These are phyloP conservation scores for Russula abietina DNA, from an alignment of 768 basidiomycete species.

Conservation along the genomic window DNA sequence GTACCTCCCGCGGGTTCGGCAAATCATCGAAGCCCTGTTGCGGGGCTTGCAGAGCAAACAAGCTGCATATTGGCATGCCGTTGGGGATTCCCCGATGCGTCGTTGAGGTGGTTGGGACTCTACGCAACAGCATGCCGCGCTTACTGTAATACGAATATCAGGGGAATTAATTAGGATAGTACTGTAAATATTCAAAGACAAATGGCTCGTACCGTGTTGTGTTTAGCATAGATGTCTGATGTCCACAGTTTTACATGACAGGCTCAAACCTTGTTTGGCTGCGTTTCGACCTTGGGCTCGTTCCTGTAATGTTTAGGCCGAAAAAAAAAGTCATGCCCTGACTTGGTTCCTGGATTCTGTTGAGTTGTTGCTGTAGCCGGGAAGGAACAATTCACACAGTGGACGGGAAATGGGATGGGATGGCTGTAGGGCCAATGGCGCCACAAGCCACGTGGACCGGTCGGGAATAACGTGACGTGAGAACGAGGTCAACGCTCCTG, in stretches of 20 bases:
- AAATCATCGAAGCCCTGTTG: constrained; percentile 36
- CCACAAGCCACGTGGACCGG: neutral
- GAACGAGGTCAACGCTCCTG: too few species aligned
- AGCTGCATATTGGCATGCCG: constrained; percentile 34
- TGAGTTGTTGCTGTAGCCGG: neutral
- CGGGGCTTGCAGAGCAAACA: constrained; percentile 40
- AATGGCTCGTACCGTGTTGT: constrained; percentile 1
- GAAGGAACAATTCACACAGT: too few species aligned
- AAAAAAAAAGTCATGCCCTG: neutral
- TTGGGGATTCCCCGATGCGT: constrained; percentile 10
- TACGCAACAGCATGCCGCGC: neutral
- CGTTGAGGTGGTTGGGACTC: neutral
- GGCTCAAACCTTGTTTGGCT: neutral
- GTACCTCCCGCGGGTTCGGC: constrained; percentile 37
- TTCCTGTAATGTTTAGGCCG: neutral
- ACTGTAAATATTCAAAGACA: constrained; percentile 1
- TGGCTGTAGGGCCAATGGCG: neutral
- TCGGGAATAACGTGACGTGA: neutral
- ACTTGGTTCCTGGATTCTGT: constrained; percentile 7
- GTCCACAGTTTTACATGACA: neutral
- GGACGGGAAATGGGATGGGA: neutral
- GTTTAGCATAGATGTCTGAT: neutral
- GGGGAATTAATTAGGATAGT: constrained; percentile 1
- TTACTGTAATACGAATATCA: neutral
- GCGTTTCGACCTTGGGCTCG: neutral